Evolutionary conservation across 768 basidiomycete species (phyloP).

Genomic region (Collybiopsis confluens): DNA sequence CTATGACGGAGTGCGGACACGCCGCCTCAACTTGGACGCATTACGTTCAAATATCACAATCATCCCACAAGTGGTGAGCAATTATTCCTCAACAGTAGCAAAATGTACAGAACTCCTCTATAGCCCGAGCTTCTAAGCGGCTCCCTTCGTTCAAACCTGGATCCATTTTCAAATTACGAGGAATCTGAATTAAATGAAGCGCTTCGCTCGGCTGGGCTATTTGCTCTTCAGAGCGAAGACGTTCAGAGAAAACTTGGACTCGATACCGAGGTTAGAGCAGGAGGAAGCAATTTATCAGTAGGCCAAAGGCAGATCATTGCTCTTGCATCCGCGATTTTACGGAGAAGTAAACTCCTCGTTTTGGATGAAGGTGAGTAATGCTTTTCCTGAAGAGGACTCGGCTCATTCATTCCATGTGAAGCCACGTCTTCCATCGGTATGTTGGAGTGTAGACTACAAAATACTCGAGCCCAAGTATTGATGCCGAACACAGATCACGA

Average conservation of each 20-base stretch:
- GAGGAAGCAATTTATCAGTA: slow-evolving; percentile 70
- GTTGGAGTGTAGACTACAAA: not conserved
- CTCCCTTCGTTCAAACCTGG: slow-evolving; percentile 61
- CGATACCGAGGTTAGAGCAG: slow-evolving; percentile 41
- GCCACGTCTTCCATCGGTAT: slow-evolving; percentile 48
- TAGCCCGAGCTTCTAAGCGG: slow-evolving; percentile 55
- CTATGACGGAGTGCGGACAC: slow-evolving; percentile 37
- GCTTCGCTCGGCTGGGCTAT: slow-evolving; percentile 35
- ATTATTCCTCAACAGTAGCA: not conserved
- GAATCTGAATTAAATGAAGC: slow-evolving; percentile 40
- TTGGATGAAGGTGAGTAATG: slow-evolving; percentile 51
- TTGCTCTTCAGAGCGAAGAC: slow-evolving; percentile 36
- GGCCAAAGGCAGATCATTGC: slow-evolving; percentile 74
- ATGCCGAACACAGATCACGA: slow-evolving; percentile 39
- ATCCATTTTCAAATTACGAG: slow-evolving; percentile 58
- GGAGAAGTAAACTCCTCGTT: slow-evolving; percentile 56
- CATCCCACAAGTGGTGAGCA: slow-evolving; percentile 23
- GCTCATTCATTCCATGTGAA: slow-evolving; percentile 16
- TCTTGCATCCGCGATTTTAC: slow-evolving; percentile 57
- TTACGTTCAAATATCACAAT: slow-evolving; percentile 42
- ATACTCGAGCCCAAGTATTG: not conserved
- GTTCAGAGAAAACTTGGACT: slow-evolving; percentile 45
- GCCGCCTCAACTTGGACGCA: slow-evolving; percentile 37
- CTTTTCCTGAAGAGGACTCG: slow-evolving; percentile 18
- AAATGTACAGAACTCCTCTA: not conserved